Base-by-base conservation (phyloP, 2,329 filamentous ascomycete genomes). In the Alternaria panax region DNA sequence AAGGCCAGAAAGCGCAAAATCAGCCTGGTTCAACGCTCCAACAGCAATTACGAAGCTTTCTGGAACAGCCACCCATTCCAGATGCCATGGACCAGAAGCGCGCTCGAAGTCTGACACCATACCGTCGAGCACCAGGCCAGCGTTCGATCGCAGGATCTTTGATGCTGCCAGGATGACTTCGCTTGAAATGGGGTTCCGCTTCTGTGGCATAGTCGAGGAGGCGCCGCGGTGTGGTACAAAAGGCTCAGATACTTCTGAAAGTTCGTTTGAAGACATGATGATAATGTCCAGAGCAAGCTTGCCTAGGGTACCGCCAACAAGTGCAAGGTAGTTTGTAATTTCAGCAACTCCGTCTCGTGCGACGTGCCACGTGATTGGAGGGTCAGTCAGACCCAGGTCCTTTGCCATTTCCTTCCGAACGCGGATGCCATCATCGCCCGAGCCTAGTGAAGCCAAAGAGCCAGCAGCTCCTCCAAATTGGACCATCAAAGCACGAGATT, bases 31-130 rank as follows among this genome's bases (percentile, higher is more conserved):
- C 14, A 87, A 72, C 0, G 84, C 80, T 0, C 84, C 85, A 1
- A 84, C 82, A 3, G 80, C 82, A 28, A 85, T 75, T 6, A 86
- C 81, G 59, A 87, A 87, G 42, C 80, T 82, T 54, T 84, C 81
- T 0, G 85, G 85, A 0, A 87, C 71, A 9, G 85, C 84, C 4
- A 83, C 80, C 85, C 85, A 87, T 64, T 87, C 85, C 7, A 87
- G 72, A 72, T 87, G 85, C 85, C 85, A 87, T 0, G 85, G 85
- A 0, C 85, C 85, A 8, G 82, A 85, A 1, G 84, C 84, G 1
- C 85, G 81, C 68, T 87, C 85, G 51, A 86, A 86, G 60, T 87
- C 85, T 0, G 80, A 80, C 0, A 87, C 82, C 85, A 87, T 86
- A 2, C 79, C 84, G 62, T 87, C 85, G 1, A 87, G 78, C 1